phyloP scores from a whole-genome alignment of 2,329 filamentous ascomycete species.

The Penicillium sp. region DNA sequence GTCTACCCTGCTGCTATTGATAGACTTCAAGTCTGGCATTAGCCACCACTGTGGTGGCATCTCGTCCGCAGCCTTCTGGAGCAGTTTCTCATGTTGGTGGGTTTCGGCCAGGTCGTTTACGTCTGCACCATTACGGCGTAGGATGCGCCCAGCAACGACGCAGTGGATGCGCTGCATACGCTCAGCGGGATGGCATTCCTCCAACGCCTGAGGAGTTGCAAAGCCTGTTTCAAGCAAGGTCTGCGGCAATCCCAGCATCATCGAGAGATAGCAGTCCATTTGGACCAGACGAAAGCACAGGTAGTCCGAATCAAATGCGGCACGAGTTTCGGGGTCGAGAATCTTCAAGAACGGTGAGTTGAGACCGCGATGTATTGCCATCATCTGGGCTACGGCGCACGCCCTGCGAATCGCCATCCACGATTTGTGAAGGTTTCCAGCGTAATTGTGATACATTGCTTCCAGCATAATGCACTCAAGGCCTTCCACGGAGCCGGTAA shows the following conservation, averaged over 20 bases:
- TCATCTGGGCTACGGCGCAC: constrained; percentile 43
- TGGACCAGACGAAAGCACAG: constrained; percentile 44
- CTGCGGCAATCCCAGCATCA: constrained; percentile 47
- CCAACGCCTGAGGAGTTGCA: constrained; percentile 29
- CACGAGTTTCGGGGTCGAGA: constrained; percentile 31
- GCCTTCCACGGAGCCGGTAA: constrained; percentile 43
- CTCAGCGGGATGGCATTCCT: constrained; percentile 42
- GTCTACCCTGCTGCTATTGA: constrained; percentile 16
- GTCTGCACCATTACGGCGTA: constrained; percentile 50
- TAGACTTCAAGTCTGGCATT: constrained; percentile 22
- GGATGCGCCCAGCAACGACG: constrained; percentile 48
- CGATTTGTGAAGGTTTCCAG: constrained; percentile 45
- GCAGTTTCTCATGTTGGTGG: constrained; percentile 49
- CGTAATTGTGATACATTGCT: constrained; percentile 40
- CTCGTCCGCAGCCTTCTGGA: constrained; percentile 46
- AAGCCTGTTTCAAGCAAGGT: constrained; percentile 36
- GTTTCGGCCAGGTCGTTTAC: constrained; percentile 42
- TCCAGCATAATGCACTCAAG: constrained; percentile 50
- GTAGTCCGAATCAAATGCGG: constrained; percentile 27
- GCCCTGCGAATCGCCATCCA: constrained; percentile 46
- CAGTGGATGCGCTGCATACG: constrained; percentile 51
- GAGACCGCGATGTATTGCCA: constrained; percentile 42
- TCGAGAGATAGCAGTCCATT: constrained; percentile 43
- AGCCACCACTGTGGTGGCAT: constrained; percentile 56
- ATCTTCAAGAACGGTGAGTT: constrained; percentile 37